phyloP scores from a whole-genome alignment of 2,329 filamentous ascomycete species.

The Hypoxylon sp. region DNA sequence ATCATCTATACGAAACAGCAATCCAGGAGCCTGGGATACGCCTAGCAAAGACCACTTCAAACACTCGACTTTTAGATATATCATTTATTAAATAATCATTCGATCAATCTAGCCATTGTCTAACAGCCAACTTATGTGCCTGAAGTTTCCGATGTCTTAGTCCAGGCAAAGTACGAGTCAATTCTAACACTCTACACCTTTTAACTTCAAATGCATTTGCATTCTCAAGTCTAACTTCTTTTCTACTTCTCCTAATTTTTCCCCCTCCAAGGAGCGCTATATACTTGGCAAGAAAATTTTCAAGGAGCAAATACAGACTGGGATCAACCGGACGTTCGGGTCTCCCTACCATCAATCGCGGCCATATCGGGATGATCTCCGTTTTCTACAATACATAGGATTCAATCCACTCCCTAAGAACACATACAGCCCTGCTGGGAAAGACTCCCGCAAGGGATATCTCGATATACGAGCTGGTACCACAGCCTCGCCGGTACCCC shows the following conservation, averaged over 20 bases:
- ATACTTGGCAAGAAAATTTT: constrained; percentile 11
- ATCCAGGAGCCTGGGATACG: background rate
- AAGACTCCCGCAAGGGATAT: constrained; percentile 22
- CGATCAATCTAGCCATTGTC: constrained; percentile 4
- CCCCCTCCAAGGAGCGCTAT: background rate
- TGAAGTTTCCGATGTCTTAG: background rate
- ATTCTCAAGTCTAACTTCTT: background rate
- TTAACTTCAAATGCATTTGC: background rate
- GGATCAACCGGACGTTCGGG: constrained; percentile 25
- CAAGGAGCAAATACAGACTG: constrained; percentile 14
- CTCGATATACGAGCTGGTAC: constrained; percentile 4
- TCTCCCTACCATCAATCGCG: background rate
- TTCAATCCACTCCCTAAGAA: constrained; percentile 1
- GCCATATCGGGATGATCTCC: constrained; percentile 5
- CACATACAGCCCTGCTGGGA: constrained; percentile 1
- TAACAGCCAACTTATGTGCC: background rate
- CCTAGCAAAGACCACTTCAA: background rate
- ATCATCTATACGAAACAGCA: constrained; percentile 6
- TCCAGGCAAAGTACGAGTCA: background rate
- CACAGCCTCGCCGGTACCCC: constrained; percentile 4
- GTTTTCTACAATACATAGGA: constrained; percentile 13
- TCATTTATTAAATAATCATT: constrained; percentile 1
- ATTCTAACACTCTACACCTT: background rate
- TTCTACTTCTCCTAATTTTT: background rate
- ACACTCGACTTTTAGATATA: background rate